Base-by-base conservation (phyloP, 208 protist genomes). In the Acanthamoeba culbertsoni region DNA sequence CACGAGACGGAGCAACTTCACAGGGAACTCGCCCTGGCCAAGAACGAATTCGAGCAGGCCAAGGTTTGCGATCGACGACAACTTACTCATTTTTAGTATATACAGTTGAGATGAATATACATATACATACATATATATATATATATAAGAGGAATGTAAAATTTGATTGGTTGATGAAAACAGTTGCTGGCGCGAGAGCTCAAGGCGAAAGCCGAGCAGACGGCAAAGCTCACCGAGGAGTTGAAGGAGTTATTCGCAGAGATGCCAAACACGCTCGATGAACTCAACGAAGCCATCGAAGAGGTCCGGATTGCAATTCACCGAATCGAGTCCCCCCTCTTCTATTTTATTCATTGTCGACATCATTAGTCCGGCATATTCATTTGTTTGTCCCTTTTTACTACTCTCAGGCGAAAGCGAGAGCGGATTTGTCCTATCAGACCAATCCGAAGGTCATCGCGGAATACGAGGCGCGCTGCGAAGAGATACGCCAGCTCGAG, bases 391-490 rank as follows among this genome's bases (percentile, higher is more conserved):
- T n/a, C n/a, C n/a, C n/a, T n/a, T n/a, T n/a, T n/a, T n/a, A n/a
- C n/a, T n/a, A n/a, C 51, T 59, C 14, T 59, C 23, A 59, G 51
- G 65, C 65, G 14, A 37, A 86, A 8, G 46, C 26, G 3, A 79
- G 93, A 18, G 92, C 86, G 1, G 92, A 65, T 1, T 51, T 86
- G 43, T 93, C 62, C 18, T 77, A 86, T 40, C 53, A 46, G n/a
- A 95, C 57, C 5, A 92, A 96, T 62, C 57, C 93, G 10, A 77
- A 53, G 33, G 71, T 95, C 2, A 68, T 96, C 7, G 45, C 40
- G 8, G 92, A 96, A 33, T 96, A 95, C 63, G 77, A 96, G 53
- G 48, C 57, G 3, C 86, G 94, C 59, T 63, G 90, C n/a, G 65
- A 93, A 42, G 94, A 95, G 35, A 94, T 96, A 37, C 33, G 93